Conservation (phyloP, 2,329 filamentous ascomycete genomes). For the Monilinia fructigena region DNA sequence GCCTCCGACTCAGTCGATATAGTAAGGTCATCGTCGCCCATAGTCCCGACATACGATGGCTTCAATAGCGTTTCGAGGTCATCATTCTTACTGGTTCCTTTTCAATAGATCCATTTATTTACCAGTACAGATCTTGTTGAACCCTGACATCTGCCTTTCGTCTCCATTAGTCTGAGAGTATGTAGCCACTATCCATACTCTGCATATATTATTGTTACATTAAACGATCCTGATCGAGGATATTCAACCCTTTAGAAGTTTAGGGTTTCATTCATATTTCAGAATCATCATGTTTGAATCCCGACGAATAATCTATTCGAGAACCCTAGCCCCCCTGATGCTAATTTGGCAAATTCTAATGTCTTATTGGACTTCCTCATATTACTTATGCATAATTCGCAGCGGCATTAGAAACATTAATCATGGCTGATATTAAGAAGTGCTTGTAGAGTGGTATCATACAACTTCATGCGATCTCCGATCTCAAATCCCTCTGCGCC, state of each 20-base stretch:
- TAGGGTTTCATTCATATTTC: constrained; percentile 2
- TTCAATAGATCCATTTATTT: neutral
- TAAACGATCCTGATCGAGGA: neutral
- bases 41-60: neutral
- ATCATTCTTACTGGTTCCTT: neutral
- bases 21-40: constrained; percentile 1
- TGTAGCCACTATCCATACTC: constrained; percentile 4
- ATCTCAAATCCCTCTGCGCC: constrained; percentile 12
- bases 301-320: constrained; percentile 5
- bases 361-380: constrained; percentile 9
- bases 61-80: constrained; percentile 5
- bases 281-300: constrained; percentile 13
- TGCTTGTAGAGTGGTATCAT: constrained; percentile 12
- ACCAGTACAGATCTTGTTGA: neutral
- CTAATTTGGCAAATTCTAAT: neutral
- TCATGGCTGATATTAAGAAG: constrained; percentile 4
- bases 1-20: neutral
- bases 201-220: constrained; percentile 8
- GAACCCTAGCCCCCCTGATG: neutral
- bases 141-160: constrained; percentile 8
- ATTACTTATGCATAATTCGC: constrained; percentile 1
- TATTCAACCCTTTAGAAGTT: neutral
- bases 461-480: constrained; percentile 10
- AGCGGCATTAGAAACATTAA: constrained; percentile 11
- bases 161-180: constrained; percentile 10